phyloP scores from a whole-genome alignment of 371 early-diverging fungal genomes.

The Mucor mucedo region DNA sequence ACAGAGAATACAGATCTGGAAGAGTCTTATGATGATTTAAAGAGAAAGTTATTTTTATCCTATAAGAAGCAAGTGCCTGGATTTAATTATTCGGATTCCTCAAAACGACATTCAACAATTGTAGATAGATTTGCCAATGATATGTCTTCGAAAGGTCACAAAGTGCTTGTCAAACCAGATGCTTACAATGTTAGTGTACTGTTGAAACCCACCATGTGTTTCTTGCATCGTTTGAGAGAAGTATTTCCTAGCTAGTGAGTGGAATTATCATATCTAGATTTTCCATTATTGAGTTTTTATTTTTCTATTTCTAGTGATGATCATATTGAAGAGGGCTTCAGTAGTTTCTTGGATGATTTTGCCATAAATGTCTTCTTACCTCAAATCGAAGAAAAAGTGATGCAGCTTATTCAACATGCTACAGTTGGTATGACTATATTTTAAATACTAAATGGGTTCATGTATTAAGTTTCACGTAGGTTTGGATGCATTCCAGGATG shows the following conservation, averaged over 20 bases:
- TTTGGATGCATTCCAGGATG: constrained; percentile 60
- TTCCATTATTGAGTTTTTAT: not conserved
- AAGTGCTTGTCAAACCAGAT: constrained; percentile 71
- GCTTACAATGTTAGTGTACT: constrained; percentile 75
- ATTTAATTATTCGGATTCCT: constrained; percentile 21
- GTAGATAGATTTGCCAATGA: constrained; percentile 74
- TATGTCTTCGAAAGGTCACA: constrained; percentile 68
- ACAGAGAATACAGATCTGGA: constrained; percentile 30
- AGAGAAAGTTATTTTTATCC: constrained; percentile 30
- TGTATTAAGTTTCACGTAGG: constrained; percentile 18
- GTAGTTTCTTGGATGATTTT: constrained; percentile 81
- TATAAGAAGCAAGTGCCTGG: constrained; percentile 46
- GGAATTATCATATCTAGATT: not conserved
- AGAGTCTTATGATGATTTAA: constrained; percentile 48
- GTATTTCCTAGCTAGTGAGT: constrained; percentile 61
- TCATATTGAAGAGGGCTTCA: constrained; percentile 62
- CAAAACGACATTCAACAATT: constrained; percentile 43
- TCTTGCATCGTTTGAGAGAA: constrained; percentile 62
- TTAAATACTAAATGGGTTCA: too few relatives aligned
- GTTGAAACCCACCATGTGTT: constrained; percentile 70
- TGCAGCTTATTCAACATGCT: constrained; percentile 68
- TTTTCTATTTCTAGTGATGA: constrained; percentile 38
- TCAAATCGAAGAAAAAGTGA: constrained; percentile 73
- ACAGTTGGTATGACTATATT: constrained; percentile 57
- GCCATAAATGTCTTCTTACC: constrained; percentile 77